These are phyloP conservation scores for Sporothrix sp. DNA, from an alignment of 2,329 filamentous ascomycete species.

Conservation along the genomic window DNA sequence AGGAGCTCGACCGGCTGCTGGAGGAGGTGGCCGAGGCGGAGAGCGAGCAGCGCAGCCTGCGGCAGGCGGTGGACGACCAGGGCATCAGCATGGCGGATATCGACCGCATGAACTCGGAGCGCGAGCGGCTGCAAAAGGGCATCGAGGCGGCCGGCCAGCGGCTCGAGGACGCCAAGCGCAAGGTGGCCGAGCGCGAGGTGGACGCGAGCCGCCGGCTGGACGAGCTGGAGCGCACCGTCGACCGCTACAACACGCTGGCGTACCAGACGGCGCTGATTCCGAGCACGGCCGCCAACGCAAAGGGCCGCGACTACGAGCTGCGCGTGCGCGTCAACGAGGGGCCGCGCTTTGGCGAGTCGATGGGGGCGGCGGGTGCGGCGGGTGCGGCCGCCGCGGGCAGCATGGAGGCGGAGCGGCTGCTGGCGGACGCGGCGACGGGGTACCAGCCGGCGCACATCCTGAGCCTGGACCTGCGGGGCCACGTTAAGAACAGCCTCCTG, in stretches of 20 bases:
- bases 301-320: constrained; percentile 77
- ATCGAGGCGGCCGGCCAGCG: constrained; percentile 67
- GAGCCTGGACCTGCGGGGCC: constrained; percentile 77
- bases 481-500: constrained; percentile 69
- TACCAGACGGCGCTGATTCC: constrained; percentile 93
- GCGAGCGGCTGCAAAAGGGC: constrained; percentile 82
- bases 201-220: constrained; percentile 81
- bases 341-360: constrained; percentile 60
- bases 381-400: constrained; percentile 17
- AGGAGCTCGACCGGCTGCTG: constrained; percentile 72
- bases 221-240: constrained; percentile 81
- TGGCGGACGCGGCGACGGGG: constrained; percentile 72
- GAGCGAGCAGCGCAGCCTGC: constrained; percentile 67
- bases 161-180: constrained; percentile 76
- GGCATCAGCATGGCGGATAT: constrained; percentile 97
- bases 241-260: constrained; percentile 85
- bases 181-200: constrained; percentile 75
- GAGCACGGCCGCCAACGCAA: constrained; percentile 71
- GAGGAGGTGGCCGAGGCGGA: constrained; percentile 70
- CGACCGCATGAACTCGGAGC: constrained; percentile 94
- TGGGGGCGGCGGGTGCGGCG: background rate
- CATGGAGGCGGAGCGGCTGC: constrained; percentile 60
- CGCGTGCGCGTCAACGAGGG: constrained; percentile 69
- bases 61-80: constrained; percentile 80
- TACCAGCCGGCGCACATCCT: constrained; percentile 85